These are phyloP conservation scores for Sordariomycetes sp. DNA, from an alignment of 2,329 filamentous ascomycete genomes.

Conservation along the genomic window DNA sequence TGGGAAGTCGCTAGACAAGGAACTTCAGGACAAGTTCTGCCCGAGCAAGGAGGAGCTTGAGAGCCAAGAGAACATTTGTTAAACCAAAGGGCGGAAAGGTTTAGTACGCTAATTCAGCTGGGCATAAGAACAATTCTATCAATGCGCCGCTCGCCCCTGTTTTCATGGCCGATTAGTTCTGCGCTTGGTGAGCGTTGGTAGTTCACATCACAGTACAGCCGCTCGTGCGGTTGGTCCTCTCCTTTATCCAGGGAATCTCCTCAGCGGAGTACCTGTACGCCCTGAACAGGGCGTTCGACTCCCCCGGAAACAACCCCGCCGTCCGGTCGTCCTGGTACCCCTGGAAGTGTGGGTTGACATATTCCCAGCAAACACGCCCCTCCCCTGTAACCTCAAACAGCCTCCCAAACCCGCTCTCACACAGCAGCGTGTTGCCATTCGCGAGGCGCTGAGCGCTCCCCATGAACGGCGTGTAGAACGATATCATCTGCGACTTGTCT, in stretches of 20 bases:
- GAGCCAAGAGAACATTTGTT: slow-evolving; percentile 22
- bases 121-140: neutral
- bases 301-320: slow-evolving; percentile 15
- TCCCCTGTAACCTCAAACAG: slow-evolving; percentile 16
- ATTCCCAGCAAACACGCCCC: slow-evolving; percentile 18
- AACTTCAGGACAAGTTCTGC: slow-evolving; percentile 40
- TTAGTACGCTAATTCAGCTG: too few relatives aligned
- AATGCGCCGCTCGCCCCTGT: neutral
- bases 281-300: slow-evolving; percentile 17
- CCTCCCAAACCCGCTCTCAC: slow-evolving; percentile 16
- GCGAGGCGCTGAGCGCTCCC: slow-evolving; percentile 16
- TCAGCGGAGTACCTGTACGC: slow-evolving; percentile 16
- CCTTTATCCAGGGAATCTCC: slow-evolving; percentile 16
- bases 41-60: slow-evolving; percentile 36
- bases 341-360: slow-evolving; percentile 16
- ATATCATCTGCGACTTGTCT: slow-evolving; percentile 16
- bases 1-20: slow-evolving; percentile 27
- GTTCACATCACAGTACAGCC: neutral
- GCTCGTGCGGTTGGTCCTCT: neutral
- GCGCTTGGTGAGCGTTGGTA: neutral
- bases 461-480: slow-evolving; percentile 20
- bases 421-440: slow-evolving; percentile 16
- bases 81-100: neutral
- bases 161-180: neutral
- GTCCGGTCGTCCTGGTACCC: slow-evolving; percentile 14